phyloP scores from a whole-genome alignment of 768 basidiomycete genomes.

The Mycena haematopus region DNA sequence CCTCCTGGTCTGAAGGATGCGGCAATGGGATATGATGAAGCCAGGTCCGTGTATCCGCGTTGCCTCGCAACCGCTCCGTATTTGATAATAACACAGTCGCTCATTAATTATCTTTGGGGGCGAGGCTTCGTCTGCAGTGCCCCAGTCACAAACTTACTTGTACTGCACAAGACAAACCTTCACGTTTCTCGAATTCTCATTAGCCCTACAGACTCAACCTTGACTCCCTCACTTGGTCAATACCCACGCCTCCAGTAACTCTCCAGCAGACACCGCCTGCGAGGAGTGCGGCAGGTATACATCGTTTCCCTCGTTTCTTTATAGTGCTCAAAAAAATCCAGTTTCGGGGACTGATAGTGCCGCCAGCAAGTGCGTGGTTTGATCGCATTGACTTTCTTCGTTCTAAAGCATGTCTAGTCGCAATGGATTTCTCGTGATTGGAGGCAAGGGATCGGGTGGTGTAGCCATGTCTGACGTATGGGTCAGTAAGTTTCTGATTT shows the following conservation, averaged over 20 bases:
- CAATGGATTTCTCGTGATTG: constrained; percentile 74
- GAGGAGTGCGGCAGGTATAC: constrained; percentile 57
- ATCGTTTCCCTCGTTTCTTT: not conserved
- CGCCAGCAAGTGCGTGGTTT: constrained; percentile 75
- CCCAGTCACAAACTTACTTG: constrained; percentile 73
- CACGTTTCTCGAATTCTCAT: constrained; percentile 9
- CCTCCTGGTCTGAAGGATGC: constrained; percentile 75
- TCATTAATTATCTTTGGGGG: constrained; percentile 79
- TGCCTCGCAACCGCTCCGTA: constrained; percentile 6
- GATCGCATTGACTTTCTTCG: constrained; percentile 8
- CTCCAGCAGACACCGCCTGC: constrained; percentile 60
- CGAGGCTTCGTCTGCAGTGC: constrained; percentile 67
- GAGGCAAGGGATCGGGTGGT: constrained; percentile 65
- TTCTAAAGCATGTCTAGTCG: constrained; percentile 54
- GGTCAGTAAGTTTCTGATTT: constrained; percentile 51
- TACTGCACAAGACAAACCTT: constrained; percentile 33
- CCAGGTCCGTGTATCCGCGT: constrained; percentile 38
- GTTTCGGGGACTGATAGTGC: constrained; percentile 68
- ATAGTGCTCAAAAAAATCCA: not conserved
- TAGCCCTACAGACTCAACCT: constrained; percentile 61
- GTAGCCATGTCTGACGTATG: constrained; percentile 71
- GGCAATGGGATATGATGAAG: constrained; percentile 67
- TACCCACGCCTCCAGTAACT: constrained; percentile 56
- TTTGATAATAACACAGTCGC: constrained; percentile 51
- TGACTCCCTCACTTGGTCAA: constrained; percentile 63